phyloP scores from a whole-genome alignment of 768 basidiomycete species.

The Rubroboletus satanas region DNA sequence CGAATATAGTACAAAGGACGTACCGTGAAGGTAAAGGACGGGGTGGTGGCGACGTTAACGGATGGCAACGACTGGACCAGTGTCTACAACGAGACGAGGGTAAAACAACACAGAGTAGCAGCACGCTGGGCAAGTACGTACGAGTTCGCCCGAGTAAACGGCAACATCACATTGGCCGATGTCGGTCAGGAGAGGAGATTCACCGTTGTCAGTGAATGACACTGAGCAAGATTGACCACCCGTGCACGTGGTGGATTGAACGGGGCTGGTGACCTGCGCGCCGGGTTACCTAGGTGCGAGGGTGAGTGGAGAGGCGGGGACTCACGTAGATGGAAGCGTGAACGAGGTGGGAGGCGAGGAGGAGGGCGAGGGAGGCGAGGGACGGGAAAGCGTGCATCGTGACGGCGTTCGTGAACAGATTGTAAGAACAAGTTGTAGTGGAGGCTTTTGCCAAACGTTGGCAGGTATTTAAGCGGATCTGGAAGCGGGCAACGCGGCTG shows the following conservation, averaged over 20 bases:
- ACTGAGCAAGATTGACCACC: slow-evolving; percentile 54
- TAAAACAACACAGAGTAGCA: neutral
- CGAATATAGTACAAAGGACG: slow-evolving; percentile 9
- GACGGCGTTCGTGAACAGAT: neutral
- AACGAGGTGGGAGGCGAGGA: slow-evolving; percentile 18
- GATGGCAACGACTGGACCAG: slow-evolving; percentile 56
- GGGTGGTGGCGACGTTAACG: slow-evolving; percentile 46
- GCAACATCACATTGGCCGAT: slow-evolving; percentile 55
- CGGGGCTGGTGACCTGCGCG: slow-evolving; percentile 40
- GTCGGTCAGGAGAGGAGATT: slow-evolving; percentile 40
- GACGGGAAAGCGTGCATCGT: slow-evolving; percentile 13
- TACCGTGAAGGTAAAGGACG: slow-evolving; percentile 57
- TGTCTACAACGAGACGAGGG: slow-evolving; percentile 33
- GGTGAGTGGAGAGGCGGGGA: neutral
- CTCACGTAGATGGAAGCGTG: neutral
- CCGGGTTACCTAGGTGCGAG: neutral
- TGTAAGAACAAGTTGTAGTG: neutral
- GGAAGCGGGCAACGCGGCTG: slow-evolving; percentile 22
- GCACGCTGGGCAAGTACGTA: slow-evolving; percentile 27
- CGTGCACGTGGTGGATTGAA: slow-evolving; percentile 41
- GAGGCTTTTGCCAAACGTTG: neutral
- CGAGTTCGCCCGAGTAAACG: slow-evolving; percentile 55
- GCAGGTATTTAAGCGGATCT: slow-evolving; percentile 27
- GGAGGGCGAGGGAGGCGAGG: slow-evolving; percentile 18
- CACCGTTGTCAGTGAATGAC: slow-evolving; percentile 63